Evolutionary conservation across 2,329 filamentous ascomycete species (phyloP).

Genomic region (Trichoderma koningii): DNA sequence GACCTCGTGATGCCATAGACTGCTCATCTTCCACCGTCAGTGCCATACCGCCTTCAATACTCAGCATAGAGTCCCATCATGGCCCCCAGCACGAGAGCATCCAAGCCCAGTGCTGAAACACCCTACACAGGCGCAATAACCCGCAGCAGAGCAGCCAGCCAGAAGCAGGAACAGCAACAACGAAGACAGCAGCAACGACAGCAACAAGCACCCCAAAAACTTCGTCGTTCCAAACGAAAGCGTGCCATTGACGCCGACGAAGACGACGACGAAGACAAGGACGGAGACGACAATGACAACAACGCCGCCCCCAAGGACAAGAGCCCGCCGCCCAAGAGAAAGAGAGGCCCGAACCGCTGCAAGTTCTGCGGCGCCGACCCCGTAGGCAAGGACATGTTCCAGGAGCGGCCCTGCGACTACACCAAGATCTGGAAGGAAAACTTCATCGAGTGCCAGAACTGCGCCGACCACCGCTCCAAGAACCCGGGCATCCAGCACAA

Average conservation of each 20-base stretch:
- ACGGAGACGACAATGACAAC: conserved; percentile 7
- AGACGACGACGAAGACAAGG: background rate
- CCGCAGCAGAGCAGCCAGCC: background rate
- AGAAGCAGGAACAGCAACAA: background rate
- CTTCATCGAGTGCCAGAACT: conserved; percentile 35
- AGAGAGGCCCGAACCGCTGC: background rate
- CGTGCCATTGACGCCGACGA: background rate
- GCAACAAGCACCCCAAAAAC: background rate
- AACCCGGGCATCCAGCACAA: conserved; percentile 13
- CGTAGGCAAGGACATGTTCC: background rate
- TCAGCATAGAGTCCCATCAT: background rate
- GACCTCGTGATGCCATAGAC: too few relatives aligned
- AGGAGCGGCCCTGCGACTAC: conserved; percentile 29
- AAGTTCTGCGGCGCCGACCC: background rate
- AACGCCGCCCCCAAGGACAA: background rate
- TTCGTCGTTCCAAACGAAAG: background rate
- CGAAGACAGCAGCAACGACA: background rate
- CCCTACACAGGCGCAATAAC: background rate
- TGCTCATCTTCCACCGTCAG: too few relatives aligned
- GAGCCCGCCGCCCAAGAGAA: background rate
- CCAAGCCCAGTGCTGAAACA: background rate
- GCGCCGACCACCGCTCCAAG: conserved; percentile 32
- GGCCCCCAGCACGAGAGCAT: background rate
- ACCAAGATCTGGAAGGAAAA: conserved; percentile 3
- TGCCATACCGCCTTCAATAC: too few relatives aligned